phyloP scores from a whole-genome alignment of 345 rosid genomes.

The Noccaea caerulescens region DNA sequence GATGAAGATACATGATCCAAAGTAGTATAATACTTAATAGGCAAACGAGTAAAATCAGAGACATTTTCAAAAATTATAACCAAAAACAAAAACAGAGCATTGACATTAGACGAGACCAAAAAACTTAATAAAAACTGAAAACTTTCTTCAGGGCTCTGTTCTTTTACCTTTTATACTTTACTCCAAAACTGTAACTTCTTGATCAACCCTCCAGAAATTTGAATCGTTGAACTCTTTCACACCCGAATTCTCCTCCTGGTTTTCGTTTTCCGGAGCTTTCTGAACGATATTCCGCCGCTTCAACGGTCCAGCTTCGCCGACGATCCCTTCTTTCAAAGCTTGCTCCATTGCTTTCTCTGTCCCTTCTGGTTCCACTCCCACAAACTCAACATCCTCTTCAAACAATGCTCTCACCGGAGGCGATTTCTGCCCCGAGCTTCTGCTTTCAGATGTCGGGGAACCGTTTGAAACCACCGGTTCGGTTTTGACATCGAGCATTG shows the following conservation, averaged over 20 bases:
- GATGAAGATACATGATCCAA: slow-evolving; percentile 12
- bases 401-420: slow-evolving; percentile 67
- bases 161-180: slow-evolving; percentile 21
- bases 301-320: slow-evolving; percentile 91
- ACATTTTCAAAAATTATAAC: slow-evolving; percentile 1
- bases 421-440: slow-evolving; percentile 34
- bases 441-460: slow-evolving; percentile 51
- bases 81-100: not conserved
- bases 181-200: slow-evolving; percentile 85
- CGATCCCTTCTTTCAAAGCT: slow-evolving; percentile 90
- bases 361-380: slow-evolving; percentile 88
- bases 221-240: slow-evolving; percentile 86
- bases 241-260: slow-evolving; percentile 52
- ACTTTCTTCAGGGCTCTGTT: slow-evolving; percentile 13
- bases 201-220: slow-evolving; percentile 95
- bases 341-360: slow-evolving; percentile 96
- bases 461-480: slow-evolving; percentile 65
- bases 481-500: slow-evolving; percentile 44
- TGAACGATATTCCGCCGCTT: slow-evolving; percentile 65
- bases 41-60: not conserved
- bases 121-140: not conserved
- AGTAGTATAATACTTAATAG: not conserved
- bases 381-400: slow-evolving; percentile 97
- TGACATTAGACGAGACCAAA: not conserved
- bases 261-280: slow-evolving; percentile 60